Percentiles rank a stretch among this genome's conserved stretches.
phyloP scores from a whole-genome alignment of 345 rosid species.

The Dimocarpus longan region DNA sequence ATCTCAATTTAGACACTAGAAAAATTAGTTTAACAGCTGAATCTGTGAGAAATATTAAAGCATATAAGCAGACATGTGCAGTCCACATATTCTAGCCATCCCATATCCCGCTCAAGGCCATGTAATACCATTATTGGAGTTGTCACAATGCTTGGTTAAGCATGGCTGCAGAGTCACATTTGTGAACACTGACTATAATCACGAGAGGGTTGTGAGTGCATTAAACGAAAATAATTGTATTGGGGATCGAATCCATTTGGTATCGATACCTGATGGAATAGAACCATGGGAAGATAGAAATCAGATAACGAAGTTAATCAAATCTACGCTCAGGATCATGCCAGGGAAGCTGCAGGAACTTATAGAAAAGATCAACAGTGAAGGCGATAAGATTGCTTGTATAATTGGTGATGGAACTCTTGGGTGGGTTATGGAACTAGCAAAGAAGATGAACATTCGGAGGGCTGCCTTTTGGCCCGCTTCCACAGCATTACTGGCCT shows the following conservation, averaged over 20 bases:
- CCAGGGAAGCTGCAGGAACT: conserved; percentile 19
- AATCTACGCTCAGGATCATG: neutral
- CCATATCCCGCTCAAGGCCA: conserved; percentile 16
- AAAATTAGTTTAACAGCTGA: too few species aligned
- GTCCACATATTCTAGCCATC: neutral
- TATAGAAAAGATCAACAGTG: neutral
- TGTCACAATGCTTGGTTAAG: conserved; percentile 15
- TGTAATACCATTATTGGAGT: neutral
- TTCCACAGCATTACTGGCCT: neutral
- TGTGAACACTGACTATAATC: neutral
- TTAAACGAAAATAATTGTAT: neutral
- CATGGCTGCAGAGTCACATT: conserved; percentile 27
- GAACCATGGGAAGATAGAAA: conserved; percentile 12
- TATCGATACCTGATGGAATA: conserved; percentile 23
- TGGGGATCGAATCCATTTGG: neutral
- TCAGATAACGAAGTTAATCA: neutral
- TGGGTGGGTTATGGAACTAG: conserved; percentile 14
- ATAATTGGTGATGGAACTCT: conserved; percentile 11
- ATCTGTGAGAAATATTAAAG: too few species aligned
- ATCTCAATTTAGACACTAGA: too few species aligned
- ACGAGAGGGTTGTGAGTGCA: conserved; percentile 7
- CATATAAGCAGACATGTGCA: neutral
- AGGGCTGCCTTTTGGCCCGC: conserved; percentile 16
- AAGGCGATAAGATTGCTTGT: conserved; percentile 9
- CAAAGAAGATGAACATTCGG: conserved; percentile 16